phyloP scores from a whole-genome alignment of 2,329 filamentous ascomycete species.

The Rutstroemia sp. region DNA sequence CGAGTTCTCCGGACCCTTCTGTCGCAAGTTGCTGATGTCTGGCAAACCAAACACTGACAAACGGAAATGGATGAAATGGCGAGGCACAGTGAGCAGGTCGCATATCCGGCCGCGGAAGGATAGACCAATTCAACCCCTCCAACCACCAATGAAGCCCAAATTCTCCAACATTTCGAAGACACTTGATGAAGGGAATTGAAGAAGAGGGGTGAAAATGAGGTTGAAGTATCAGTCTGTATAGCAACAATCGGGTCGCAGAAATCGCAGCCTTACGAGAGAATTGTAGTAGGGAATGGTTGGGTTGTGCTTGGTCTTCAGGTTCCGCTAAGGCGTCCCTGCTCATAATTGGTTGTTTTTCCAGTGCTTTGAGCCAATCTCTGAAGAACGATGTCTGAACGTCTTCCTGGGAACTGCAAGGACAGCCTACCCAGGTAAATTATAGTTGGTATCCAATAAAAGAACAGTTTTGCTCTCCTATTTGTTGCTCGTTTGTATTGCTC shows the following conservation, averaged over 20 bases:
- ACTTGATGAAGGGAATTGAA: not conserved
- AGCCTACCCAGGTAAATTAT: slow-evolving; percentile 6
- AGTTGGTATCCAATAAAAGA: slow-evolving; percentile 10
- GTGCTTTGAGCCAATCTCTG: slow-evolving; percentile 11
- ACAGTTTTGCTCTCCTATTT: slow-evolving; percentile 10
- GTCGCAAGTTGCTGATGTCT: not conserved
- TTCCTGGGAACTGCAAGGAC: slow-evolving; percentile 7
- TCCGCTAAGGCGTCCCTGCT: not conserved
- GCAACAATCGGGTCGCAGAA: slow-evolving; percentile 2
- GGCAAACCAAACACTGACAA: slow-evolving; percentile 2
- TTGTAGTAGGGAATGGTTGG: slow-evolving; percentile 16
- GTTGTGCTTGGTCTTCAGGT: not conserved
- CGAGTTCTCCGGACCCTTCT: not conserved
- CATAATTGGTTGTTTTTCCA: slow-evolving; percentile 12
- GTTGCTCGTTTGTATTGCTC: no score
- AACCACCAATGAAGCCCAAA: not conserved
- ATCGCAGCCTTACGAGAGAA: slow-evolving; percentile 17
- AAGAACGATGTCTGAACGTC: not conserved
- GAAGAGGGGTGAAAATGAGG: not conserved
- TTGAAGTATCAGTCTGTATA: slow-evolving; percentile 13
- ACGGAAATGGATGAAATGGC: not conserved
- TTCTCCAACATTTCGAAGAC: not conserved
- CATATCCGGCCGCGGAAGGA: slow-evolving; percentile 7
- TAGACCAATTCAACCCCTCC: not conserved
- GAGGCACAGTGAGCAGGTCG: slow-evolving; percentile 2